Percentiles rank a stretch among this genome's conserved stretches.
Evolutionary conservation across 2,329 filamentous ascomycete genomes (phyloP).

Genomic region (Penicillium sp.): DNA sequence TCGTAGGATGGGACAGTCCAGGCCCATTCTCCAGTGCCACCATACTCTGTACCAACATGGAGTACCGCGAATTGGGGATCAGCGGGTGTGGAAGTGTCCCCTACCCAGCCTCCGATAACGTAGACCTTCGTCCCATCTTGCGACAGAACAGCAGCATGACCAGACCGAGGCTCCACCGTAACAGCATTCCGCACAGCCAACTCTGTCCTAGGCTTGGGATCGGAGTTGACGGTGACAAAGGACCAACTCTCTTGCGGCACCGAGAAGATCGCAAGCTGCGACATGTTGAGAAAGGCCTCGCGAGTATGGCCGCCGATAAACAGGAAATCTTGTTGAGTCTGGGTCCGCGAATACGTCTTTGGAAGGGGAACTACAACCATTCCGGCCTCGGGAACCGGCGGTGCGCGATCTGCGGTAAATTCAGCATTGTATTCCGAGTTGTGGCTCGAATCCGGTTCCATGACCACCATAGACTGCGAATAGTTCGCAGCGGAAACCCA

Average conservation of each 20-base stretch:
- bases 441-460: conserved; percentile 50
- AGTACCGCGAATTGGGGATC: conserved; percentile 80
- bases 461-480: conserved; percentile 75
- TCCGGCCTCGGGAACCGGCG: conserved; percentile 80
- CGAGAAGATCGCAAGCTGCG: conserved; percentile 82
- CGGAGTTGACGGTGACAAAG: conserved; percentile 68
- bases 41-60: conserved; percentile 73
- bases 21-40: conserved; percentile 51
- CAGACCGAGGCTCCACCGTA: conserved; percentile 77
- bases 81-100: conserved; percentile 74
- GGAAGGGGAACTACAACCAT: conserved; percentile 77
- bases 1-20: conserved; percentile 47
- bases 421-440: conserved; percentile 37
- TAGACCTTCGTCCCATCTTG: conserved; percentile 77
- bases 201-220: conserved; percentile 55
- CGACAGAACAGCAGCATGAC: conserved; percentile 81
- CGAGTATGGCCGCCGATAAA: conserved; percentile 84
- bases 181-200: conserved; percentile 56
- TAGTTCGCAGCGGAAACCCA: conserved; percentile 76
- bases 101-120: conserved; percentile 90
- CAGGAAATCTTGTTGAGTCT: conserved; percentile 75
- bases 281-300: conserved; percentile 90
- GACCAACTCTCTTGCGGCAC: conserved; percentile 86
- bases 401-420: conserved; percentile 57
- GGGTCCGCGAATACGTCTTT: conserved; percentile 67